Evolutionary conservation across 1,284 basidiomycete genomes (phyloP).

Genomic region (Ganoderma resinaceum): DNA sequence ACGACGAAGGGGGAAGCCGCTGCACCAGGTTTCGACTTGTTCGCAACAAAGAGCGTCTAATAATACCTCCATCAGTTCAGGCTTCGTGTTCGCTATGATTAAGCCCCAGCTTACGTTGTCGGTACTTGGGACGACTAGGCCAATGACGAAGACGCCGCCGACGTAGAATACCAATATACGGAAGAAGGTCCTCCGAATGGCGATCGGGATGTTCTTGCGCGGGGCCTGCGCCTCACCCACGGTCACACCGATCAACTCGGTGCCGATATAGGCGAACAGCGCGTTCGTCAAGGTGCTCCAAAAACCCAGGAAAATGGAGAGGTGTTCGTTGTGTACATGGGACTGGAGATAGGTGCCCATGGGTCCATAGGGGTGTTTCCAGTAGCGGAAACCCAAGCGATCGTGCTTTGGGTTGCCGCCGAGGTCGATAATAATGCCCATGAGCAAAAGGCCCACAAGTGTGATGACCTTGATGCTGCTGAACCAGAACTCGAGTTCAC

Average conservation of each 20-base stretch:
- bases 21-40: constrained; percentile 65
- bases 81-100: not conserved
- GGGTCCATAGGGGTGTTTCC: constrained; percentile 50
- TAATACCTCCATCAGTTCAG: not conserved
- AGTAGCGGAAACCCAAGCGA: constrained; percentile 61
- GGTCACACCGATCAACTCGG: constrained; percentile 57
- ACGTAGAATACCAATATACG: constrained; percentile 79
- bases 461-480: constrained; percentile 46
- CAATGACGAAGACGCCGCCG: constrained; percentile 72
- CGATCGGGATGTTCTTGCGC: constrained; percentile 62
- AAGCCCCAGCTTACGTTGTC: constrained; percentile 31
- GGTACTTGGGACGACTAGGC: constrained; percentile 60
- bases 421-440: constrained; percentile 61
- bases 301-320: constrained; percentile 66
- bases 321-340: constrained; percentile 52
- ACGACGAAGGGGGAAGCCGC: constrained; percentile 85
- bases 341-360: constrained; percentile 47
- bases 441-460: constrained; percentile 57
- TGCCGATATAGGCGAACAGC: constrained; percentile 66
- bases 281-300: constrained; percentile 59
- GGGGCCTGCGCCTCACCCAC: constrained; percentile 59
- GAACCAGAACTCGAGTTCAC: constrained; percentile 61
- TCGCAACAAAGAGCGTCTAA: constrained; percentile 61
- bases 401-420: constrained; percentile 64
- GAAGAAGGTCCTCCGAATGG: constrained; percentile 60